Conservation (phyloP, 1,284 basidiomycete species). For the Lentinula novae-zelandiae region DNA sequence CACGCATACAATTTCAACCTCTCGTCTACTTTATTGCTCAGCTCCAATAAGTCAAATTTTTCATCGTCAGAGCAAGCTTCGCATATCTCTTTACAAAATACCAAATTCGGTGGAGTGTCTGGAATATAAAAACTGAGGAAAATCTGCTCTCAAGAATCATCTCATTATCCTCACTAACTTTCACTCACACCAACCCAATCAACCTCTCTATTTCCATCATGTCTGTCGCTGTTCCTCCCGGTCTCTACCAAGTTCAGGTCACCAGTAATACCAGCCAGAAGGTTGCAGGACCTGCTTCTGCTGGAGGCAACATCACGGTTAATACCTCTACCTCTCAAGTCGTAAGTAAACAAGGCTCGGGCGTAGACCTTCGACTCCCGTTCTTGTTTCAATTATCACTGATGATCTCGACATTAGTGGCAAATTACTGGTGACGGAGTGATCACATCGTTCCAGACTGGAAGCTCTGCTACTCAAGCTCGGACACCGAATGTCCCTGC, state of each 20-base stretch:
- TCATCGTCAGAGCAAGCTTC: neutral
- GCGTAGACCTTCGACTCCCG: neutral
- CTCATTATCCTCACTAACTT: neutral
- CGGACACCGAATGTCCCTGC: neutral
- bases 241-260: too few species aligned
- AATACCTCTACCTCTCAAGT: neutral
- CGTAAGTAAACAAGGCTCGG: neutral
- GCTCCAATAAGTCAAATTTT: neutral
- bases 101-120: neutral
- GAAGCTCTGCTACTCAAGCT: neutral
- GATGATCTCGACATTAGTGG: too few species aligned
- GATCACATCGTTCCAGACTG: too few species aligned
- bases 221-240: too few species aligned
- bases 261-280: too few species aligned
- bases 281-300: too few species aligned
- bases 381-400: neutral
- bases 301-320: neutral
- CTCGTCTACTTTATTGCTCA: neutral
- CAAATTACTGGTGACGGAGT: too few species aligned
- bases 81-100: neutral
- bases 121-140: neutral
- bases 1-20: neutral
- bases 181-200: too few species aligned
- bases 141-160: neutral
- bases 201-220: too few species aligned